phyloP scores from a whole-genome alignment of 1,284 basidiomycete species.

The Stygiomarasmius scandens region DNA sequence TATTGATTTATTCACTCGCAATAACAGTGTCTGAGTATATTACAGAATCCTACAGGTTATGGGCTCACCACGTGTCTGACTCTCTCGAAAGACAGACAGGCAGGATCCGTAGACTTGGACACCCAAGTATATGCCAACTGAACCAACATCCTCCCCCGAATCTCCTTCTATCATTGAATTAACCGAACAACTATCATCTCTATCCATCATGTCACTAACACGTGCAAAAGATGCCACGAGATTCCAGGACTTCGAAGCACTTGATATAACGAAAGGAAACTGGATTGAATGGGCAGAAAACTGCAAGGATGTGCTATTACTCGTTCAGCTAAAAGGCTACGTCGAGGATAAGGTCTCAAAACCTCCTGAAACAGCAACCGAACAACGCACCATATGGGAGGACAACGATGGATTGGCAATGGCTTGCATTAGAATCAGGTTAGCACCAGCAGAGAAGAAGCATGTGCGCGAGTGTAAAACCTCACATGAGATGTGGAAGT shows the following conservation, averaged over 20 bases:
- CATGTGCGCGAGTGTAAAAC: slow-evolving; percentile 1
- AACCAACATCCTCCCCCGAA: too few relatives aligned
- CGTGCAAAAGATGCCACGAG: background rate
- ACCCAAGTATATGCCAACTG: too few relatives aligned
- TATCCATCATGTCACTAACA: background rate
- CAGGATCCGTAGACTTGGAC: too few relatives aligned
- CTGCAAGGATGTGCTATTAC: background rate
- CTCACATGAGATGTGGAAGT: background rate
- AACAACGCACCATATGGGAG: background rate
- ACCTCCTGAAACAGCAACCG: background rate
- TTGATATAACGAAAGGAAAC: slow-evolving; percentile 1
- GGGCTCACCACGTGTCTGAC: too few relatives aligned
- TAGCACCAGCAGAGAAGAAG: background rate
- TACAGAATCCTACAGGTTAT: too few relatives aligned
- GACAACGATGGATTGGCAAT: background rate
- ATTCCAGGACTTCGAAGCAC: background rate
- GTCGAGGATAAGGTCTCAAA: background rate
- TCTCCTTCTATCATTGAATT: too few relatives aligned
- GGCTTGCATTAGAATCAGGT: background rate
- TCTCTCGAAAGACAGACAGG: too few relatives aligned
- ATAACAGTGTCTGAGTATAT: too few relatives aligned
- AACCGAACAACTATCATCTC: background rate
- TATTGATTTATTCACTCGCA: too few relatives aligned
- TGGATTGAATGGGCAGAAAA: background rate
- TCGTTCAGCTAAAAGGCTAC: background rate